A percentile compares a stretch with the other conserved stretches of the same genome.
Evolutionary conservation across 345 rosid species (phyloP).

Genomic region (Gossypium longicalyx): DNA sequence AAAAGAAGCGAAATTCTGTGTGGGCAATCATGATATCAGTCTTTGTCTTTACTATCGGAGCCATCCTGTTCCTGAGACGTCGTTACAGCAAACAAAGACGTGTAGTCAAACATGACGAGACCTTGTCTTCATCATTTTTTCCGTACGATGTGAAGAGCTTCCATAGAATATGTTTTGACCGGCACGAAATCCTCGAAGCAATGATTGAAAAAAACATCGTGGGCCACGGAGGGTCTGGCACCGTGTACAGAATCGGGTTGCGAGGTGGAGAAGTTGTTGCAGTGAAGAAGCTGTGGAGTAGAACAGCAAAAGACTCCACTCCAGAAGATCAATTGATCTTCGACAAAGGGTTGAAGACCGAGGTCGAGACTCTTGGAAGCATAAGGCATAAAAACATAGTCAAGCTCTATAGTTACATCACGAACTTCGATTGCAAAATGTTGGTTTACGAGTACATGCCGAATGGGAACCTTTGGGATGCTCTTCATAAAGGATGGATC

Average conservation of each 20-base stretch:
- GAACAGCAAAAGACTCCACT: slow-evolving; percentile 44
- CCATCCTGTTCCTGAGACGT: slow-evolving; percentile 53
- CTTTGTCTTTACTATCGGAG: slow-evolving; percentile 45
- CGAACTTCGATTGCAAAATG: slow-evolving; percentile 58
- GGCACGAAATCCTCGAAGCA: slow-evolving; percentile 63
- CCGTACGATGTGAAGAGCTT: slow-evolving; percentile 75
- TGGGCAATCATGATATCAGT: slow-evolving; percentile 63
- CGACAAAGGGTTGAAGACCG: slow-evolving; percentile 67
- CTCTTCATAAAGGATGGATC: slow-evolving; percentile 63
- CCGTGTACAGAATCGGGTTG: slow-evolving; percentile 65
- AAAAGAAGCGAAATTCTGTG: slow-evolving; percentile 47
- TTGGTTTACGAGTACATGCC: slow-evolving; percentile 91
- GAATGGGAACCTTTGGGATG: slow-evolving; percentile 85
- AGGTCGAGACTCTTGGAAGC: slow-evolving; percentile 84
- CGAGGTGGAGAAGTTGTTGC: slow-evolving; percentile 69
- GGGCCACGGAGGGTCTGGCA: slow-evolving; percentile 86
- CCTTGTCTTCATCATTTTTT: slow-evolving; percentile 54
- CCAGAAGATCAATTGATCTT: slow-evolving; percentile 42
- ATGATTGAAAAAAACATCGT: slow-evolving; percentile 77
- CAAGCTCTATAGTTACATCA: slow-evolving; percentile 74
- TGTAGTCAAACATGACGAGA: slow-evolving; percentile 53
- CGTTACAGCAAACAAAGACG: slow-evolving; percentile 41
- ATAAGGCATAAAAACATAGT: slow-evolving; percentile 89
- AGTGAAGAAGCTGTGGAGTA: slow-evolving; percentile 78
- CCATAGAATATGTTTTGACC: slow-evolving; percentile 71